Evolutionary conservation across 2,329 filamentous ascomycete species (phyloP).

Genomic region (Colletotrichum tabaci): DNA sequence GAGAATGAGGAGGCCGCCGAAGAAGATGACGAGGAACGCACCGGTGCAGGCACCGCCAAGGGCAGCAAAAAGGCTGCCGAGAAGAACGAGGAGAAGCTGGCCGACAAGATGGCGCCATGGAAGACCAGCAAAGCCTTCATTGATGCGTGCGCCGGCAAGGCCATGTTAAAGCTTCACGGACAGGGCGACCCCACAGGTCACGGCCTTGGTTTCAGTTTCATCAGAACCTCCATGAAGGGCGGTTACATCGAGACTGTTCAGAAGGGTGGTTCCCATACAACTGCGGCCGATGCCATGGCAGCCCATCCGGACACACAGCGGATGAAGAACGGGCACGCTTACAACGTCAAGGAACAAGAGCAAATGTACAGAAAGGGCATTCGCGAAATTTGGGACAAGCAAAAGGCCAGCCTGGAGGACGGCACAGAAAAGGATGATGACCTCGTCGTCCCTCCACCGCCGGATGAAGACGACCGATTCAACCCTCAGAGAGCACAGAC

Average conservation of each 20-base stretch:
- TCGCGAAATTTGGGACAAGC: conserved; percentile 90
- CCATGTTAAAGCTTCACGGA: conserved; percentile 95
- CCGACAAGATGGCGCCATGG: conserved; percentile 95
- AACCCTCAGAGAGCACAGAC: conserved; percentile 80
- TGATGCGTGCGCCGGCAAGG: conserved; percentile 92
- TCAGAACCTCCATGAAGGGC: conserved; percentile 98
- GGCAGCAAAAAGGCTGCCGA: conserved; percentile 63
- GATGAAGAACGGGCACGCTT: conserved; percentile 93
- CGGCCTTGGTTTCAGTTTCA: conserved; percentile 95
- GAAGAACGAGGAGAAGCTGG: conserved; percentile 78
- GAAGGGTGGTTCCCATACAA: conserved; percentile 69
- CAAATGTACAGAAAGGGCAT: conserved; percentile 93
- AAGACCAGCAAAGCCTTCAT: conserved; percentile 97
- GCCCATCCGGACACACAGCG: conserved; percentile 73
- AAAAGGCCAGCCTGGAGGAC: conserved; percentile 84
- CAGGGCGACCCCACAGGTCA: conserved; percentile 95
- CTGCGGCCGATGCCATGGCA: conserved; percentile 86
- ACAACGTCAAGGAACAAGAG: conserved; percentile 97
- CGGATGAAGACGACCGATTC: conserved; percentile 77
- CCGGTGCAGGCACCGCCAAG: conserved; percentile 50
- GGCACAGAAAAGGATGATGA: conserved; percentile 76
- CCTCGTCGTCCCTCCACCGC: conserved; percentile 68
- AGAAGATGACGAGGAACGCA: conserved; percentile 60
- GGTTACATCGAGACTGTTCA: conserved; percentile 89
- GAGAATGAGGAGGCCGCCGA: conserved; percentile 73